Base-by-base conservation (phyloP, 2,329 filamentous ascomycete species). In the Rosellinia necatrix region DNA sequence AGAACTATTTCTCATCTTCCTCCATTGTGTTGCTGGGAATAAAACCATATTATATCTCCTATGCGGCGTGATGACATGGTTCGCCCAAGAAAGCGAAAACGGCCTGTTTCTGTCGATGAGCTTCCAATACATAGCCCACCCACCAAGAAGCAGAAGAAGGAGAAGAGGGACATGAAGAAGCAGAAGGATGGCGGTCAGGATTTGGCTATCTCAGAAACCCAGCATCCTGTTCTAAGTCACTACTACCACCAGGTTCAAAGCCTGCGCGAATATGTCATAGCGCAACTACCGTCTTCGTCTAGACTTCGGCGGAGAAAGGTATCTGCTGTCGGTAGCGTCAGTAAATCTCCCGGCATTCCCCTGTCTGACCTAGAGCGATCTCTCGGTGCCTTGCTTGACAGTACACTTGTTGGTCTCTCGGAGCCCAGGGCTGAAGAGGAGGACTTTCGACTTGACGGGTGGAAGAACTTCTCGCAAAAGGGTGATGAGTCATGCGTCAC, bases 201-300 rank as follows among this genome's bases (percentile, higher is more conserved):
- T 27, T 27, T 42, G 12, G 32, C 34, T 3, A 35, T 41, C n/a
- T 15, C 47, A 32, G 55, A 49, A 73, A 43, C 74, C 65, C 64
- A 70, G 38, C 86, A 91, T 68, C 83, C 84, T 50, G 80, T 94
- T 29, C 78, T 96, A 53, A 79, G 78, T 41, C 81, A 82, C 59
- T 89, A 87, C 73, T 96, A 92, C 72, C 74, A 80, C 6, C 73
- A 79, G 42, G 81, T 92, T 10, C 71, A 84, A 52, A 86, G 86
- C 0, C 76, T 96, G 54, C 85, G 91, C 65, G 79, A 88, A 55
- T 90, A 91, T 74, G 75, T 92, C 34, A 75, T 92, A 43, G 76
- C 77, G 17, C 82, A 78, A 57, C 80, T 96, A 9, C 88, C 90
- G 0, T 63, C 71, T n/a, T 79, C 83, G 9, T 93, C 90, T 4